Conservation (phyloP, 495 filamentous ascomycete species). For the Penicillium cosmopolitanum region DNA sequence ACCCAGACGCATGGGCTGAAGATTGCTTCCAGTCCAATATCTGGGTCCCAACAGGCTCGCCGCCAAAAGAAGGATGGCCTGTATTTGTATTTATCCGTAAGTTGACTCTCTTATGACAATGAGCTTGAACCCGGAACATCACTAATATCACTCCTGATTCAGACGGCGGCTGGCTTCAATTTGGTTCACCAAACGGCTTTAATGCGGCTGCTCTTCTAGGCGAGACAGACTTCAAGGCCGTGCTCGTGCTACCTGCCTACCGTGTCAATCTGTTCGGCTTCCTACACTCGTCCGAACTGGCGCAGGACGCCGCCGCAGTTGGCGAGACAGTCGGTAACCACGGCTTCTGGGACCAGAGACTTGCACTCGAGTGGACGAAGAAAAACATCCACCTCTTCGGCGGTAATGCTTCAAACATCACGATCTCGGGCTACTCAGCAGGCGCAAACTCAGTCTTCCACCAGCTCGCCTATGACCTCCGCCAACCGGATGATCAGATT, state of each 20-base stretch:
- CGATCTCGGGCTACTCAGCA: conserved; percentile 68
- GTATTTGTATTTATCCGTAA: conserved; percentile 49
- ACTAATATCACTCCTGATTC: conserved; percentile 5
- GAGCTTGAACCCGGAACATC: background rate
- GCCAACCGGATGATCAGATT: conserved; percentile 38
- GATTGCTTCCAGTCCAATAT: conserved; percentile 53
- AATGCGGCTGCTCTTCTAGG: conserved; percentile 53
- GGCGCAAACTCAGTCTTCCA: conserved; percentile 68
- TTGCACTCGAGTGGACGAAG: conserved; percentile 66
- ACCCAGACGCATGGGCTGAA: conserved; percentile 34
- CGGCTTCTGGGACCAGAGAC: conserved; percentile 69
- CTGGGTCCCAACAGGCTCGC: conserved; percentile 41
- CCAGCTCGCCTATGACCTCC: conserved; percentile 60
- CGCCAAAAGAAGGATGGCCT: conserved; percentile 46
- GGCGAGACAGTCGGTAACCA: conserved; percentile 57
- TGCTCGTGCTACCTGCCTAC: conserved; percentile 70
- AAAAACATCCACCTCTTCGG: conserved; percentile 64
- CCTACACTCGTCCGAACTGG: conserved; percentile 55
- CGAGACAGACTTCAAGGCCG: conserved; percentile 51
- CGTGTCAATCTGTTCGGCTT: conserved; percentile 71
- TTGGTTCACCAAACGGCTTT: conserved; percentile 52
- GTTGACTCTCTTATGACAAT: conserved; percentile 15
- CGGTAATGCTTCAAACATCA: conserved; percentile 65
- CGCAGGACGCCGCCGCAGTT: conserved; percentile 53
- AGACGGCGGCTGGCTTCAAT: conserved; percentile 64